Base-by-base conservation (phyloP, 176 grass and related monocot species). In the Ensete ventricosum region DNA sequence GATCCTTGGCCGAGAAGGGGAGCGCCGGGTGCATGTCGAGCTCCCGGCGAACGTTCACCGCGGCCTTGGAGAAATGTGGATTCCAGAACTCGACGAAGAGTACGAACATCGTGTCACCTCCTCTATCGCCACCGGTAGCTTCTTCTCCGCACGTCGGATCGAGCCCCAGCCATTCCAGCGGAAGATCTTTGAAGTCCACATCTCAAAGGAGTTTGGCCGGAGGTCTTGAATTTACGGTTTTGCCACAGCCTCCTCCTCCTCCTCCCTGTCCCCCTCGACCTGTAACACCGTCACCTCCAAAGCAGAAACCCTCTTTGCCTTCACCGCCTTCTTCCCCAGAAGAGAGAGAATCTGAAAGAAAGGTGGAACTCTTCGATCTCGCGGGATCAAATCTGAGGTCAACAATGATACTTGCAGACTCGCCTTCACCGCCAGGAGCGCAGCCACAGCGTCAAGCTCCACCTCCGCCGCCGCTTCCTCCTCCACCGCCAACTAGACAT, bases 241-340 rank as follows among this genome's bases (percentile, higher is more conserved):
- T 17, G 14, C 74, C 59, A 16, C 52, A 11, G n/a, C 59, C 74
- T 14, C 74, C 74, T 9, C 73, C 73, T 14, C 43, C 71, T 9
- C 71, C 52, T 9, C 71, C 81, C 3, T 85, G 68, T 75, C 82
- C 50, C 79, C 55, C 20, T 24, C 87, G 85, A 7, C 89, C 93
- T 1, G 71, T 78, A 55, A 85, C 84, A 23, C 90, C 89, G 1
- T 91, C 93, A 0, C 93, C 93, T 0, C 89, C 93, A 67, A 91
- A 88, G 57, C 82, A 89, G 76, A 96, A 96, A 62, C 83, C 53
- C 9, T 83, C 85, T 8, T 90, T 87, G 0, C 89, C 89, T 0
- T 96, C 93, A 2, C 93, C 93, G 1, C 83, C 93, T 22, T 90
- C 87, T 54, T 92, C 93, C 34, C 93, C 93, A 0, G 70, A 82